phyloP scores from a whole-genome alignment of 2,329 filamentous ascomycete species.

The Clonostachys solani region DNA sequence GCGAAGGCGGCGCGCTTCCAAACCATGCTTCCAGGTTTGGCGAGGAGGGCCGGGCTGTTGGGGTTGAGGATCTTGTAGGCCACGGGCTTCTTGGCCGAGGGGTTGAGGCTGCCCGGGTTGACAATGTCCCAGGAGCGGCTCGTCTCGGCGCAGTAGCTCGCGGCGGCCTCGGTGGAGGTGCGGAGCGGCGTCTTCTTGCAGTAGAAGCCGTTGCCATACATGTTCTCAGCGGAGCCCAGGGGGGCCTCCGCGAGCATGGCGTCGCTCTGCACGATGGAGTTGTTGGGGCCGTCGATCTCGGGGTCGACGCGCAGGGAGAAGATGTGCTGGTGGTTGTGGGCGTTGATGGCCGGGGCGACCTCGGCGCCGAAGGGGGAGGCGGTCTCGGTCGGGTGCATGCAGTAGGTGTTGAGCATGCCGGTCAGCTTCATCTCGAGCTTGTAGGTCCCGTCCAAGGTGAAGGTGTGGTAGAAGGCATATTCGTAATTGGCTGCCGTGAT shows the following conservation, averaged over 20 bases:
- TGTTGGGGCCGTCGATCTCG: conserved; percentile 52
- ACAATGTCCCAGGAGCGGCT: conserved; percentile 15
- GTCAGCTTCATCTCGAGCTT: conserved; percentile 35
- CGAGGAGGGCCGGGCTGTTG: conserved; percentile 32
- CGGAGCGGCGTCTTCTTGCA: conserved; percentile 17
- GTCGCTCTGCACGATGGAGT: conserved; percentile 59
- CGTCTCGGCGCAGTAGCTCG: conserved; percentile 17
- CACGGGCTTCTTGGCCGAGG: conserved; percentile 40
- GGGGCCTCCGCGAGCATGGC: conserved; percentile 56
- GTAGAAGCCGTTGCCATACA: conserved; percentile 71
- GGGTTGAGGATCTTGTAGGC: conserved; percentile 24
- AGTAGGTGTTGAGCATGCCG: conserved; percentile 36
- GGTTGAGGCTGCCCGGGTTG: conserved; percentile 49
- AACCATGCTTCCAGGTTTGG: conserved; percentile 46
- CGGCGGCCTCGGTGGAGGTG: conserved; percentile 12
- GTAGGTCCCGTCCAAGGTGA: conserved; percentile 61
- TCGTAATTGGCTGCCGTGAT: conserved; percentile 66
- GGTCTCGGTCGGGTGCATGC: conserved; percentile 29
- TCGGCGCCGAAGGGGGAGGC: conserved; percentile 52
- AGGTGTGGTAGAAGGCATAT: conserved; percentile 37
- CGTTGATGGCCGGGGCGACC: conserved; percentile 39
- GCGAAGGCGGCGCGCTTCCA: conserved; percentile 56
- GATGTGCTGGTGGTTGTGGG: conserved; percentile 66
- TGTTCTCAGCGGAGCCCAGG: conserved; percentile 65
- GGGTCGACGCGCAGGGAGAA: conserved; percentile 64